Conservation (phyloP, 371 early-diverging fungal genomes). For the Batkoa obscura region DNA sequence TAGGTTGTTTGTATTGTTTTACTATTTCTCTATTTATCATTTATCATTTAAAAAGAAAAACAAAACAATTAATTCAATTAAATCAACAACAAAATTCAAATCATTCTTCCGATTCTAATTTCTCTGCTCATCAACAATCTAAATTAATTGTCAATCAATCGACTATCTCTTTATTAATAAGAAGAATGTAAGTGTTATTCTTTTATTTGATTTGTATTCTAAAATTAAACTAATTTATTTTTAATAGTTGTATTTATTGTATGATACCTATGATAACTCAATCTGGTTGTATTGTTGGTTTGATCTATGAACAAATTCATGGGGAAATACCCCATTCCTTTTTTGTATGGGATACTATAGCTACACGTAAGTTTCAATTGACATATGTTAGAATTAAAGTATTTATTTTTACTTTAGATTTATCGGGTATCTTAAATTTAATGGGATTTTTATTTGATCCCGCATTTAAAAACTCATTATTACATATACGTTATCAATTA, state of each 20-base stretch:
- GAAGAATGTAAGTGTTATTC: no score
- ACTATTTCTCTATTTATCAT: not conserved
- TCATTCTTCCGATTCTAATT: not conserved
- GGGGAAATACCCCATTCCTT: not conserved
- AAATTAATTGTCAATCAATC: not conserved
- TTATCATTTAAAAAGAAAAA: not conserved
- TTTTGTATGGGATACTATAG: not conserved
- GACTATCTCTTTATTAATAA: not conserved
- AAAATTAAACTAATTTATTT: no score
- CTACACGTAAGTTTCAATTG: not conserved
- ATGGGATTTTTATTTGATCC: not conserved
- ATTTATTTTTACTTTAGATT: not conserved
- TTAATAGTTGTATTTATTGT: not conserved
- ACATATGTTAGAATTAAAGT: not conserved
- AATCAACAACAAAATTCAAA: no score
- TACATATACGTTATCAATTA: no score
- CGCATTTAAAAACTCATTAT: slow-evolving; percentile 1
- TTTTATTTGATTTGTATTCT: no score
- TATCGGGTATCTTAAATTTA: not conserved
- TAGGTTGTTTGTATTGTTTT: not conserved
- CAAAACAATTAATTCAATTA: not conserved
- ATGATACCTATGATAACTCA: not conserved
- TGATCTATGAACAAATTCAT: not conserved
- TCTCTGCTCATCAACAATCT: not conserved
- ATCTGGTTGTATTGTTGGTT: not conserved